Conservation (phyloP, 148 eudicot species). For the Silene uniflora region DNA sequence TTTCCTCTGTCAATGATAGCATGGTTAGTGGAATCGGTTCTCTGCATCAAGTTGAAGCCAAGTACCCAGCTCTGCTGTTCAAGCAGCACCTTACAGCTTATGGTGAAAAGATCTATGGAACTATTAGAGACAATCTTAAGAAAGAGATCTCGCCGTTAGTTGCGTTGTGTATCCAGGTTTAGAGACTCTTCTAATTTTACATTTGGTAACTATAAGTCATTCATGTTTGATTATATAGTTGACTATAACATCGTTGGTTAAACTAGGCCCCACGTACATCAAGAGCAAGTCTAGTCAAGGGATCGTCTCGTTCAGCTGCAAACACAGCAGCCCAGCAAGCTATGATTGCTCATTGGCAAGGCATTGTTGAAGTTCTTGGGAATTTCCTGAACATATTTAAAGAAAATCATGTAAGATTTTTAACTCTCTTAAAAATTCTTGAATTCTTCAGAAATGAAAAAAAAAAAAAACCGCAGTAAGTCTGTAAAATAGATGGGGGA, state of each 20-base stretch:
- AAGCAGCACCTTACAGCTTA: conserved; percentile 99
- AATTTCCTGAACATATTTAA: conserved; percentile 73
- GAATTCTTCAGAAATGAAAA: background rate
- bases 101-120: conserved; percentile 93
- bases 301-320: conserved; percentile 79
- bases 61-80: conserved; percentile 96
- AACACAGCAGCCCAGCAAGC: conserved; percentile 88
- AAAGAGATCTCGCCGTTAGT: conserved; percentile 94
- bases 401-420: conserved; percentile 67
- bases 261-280: conserved; percentile 94
- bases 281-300: conserved; percentile 93
- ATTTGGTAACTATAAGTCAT: background rate
- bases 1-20: conserved; percentile 54
- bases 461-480: background rate
- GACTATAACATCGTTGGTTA: conserved; percentile 7
- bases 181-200: background rate
- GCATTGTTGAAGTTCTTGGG: conserved; percentile 81
- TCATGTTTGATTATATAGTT: conserved; percentile 7
- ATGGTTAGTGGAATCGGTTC: conserved; percentile 56
- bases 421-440: conserved; percentile 13
- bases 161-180: conserved; percentile 93
- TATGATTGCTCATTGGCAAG: conserved; percentile 97
- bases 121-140: conserved; percentile 91
- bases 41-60: conserved; percentile 94
- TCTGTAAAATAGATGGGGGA: background rate